These are phyloP conservation scores for Aspergillus sclerotioniger DNA, from an alignment of 495 filamentous ascomycete species.

Conservation along the genomic window DNA sequence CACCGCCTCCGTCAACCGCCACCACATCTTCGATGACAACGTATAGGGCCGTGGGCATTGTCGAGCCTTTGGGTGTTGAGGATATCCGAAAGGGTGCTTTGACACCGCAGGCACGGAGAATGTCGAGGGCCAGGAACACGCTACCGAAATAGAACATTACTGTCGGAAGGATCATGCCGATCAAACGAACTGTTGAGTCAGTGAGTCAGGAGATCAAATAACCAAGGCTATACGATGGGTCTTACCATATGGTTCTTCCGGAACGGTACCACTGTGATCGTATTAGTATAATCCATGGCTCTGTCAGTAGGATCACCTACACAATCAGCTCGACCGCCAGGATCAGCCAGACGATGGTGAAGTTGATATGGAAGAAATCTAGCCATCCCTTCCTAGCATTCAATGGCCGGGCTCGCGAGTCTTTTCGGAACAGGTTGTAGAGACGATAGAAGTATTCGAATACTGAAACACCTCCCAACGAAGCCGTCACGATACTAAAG, in stretches of 20 bases:
- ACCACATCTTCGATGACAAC: constrained; percentile 78
- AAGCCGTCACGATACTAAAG: constrained; percentile 57
- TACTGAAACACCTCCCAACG: constrained; percentile 57
- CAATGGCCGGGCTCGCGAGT: constrained; percentile 51
- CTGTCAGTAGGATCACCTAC: constrained; percentile 28
- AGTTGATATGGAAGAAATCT: constrained; percentile 64
- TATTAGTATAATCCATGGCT: constrained; percentile 23
- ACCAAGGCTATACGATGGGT: constrained; percentile 4
- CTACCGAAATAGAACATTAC: constrained; percentile 60
- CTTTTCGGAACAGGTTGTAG: constrained; percentile 44
- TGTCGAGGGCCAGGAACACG: constrained; percentile 51
- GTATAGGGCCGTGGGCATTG: constrained; percentile 68
- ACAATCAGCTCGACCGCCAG: constrained; percentile 54
- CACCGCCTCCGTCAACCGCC: constrained; percentile 73
- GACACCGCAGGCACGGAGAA: constrained; percentile 40
- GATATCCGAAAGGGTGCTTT: constrained; percentile 69
- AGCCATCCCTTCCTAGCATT: constrained; percentile 54
- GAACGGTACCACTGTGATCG: constrained; percentile 39
- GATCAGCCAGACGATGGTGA: constrained; percentile 52
- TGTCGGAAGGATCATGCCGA: constrained; percentile 59
- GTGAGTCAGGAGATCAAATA: no score
- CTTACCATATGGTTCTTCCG: constrained; percentile 37
- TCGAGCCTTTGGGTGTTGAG: constrained; percentile 65
- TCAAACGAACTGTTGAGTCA: constrained; percentile 48
- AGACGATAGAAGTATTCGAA: constrained; percentile 56